phyloP scores from a whole-genome alignment of 441 rosid genomes.

The Pelargonium australe region DNA sequence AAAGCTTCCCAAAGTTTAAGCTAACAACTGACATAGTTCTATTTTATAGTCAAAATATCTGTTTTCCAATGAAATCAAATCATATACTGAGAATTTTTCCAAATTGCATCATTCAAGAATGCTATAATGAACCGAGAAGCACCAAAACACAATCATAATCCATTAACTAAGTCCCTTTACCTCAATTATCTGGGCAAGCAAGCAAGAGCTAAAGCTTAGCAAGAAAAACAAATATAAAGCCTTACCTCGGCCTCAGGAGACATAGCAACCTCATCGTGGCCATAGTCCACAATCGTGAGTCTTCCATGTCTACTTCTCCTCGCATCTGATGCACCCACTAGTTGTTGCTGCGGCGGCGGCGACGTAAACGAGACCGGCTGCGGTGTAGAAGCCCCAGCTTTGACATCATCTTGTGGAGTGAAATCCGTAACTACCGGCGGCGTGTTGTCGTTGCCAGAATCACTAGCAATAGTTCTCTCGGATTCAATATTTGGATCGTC shows the following conservation, averaged over 20 bases:
- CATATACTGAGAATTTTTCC: neutral
- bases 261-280: constrained; percentile 60
- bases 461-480: neutral
- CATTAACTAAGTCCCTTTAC: neutral
- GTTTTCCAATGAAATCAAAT: too few relatives aligned
- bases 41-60: neutral
- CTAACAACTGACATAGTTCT: neutral
- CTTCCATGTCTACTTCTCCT: constrained; percentile 35
- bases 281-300: constrained; percentile 59
- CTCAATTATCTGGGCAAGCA: neutral
- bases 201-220: neutral
- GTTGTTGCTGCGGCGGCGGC: constrained; percentile 19
- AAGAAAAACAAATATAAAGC: neutral
- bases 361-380: constrained; percentile 21
- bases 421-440: constrained; percentile 17
- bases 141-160: neutral
- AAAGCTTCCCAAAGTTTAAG: neutral
- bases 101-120: neutral
- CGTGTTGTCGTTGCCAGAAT: neutral
- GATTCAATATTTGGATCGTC: neutral
- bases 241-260: constrained; percentile 64
- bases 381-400: constrained; percentile 14
- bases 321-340: constrained; percentile 13
- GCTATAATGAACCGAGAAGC: too few relatives aligned
- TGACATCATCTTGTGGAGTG: neutral